Conservation (phyloP, 495 filamentous ascomycete species). For the Clavariopsis aquatica region DNA sequence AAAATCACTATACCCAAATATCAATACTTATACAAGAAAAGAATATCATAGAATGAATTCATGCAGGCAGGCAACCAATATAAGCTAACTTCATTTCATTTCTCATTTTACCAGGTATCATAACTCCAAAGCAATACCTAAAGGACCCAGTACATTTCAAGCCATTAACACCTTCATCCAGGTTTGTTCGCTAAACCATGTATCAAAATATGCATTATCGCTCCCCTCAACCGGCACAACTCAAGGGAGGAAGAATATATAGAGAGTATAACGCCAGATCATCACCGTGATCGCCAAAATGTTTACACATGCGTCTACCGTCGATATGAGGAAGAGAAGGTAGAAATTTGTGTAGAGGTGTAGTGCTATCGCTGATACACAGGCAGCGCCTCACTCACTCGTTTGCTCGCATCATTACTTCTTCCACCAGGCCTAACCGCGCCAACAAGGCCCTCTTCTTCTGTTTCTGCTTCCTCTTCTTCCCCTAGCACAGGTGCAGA, state of each 20-base stretch:
- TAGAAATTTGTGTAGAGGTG: neutral
- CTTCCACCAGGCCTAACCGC: slow-evolving; percentile 2
- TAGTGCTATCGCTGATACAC: neutral
- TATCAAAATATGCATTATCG: neutral
- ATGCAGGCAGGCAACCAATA: neutral
- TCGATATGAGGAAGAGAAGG: neutral
- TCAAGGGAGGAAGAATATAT: neutral
- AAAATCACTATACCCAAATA: too few relatives aligned
- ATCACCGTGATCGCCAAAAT: slow-evolving; percentile 1
- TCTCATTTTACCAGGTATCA: neutral
- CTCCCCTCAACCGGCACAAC: neutral
- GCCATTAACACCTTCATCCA: neutral
- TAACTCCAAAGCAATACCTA: neutral
- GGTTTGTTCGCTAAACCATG: neutral
- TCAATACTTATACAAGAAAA: too few relatives aligned
- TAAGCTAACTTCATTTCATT: neutral
- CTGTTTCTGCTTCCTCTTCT: too few relatives aligned
- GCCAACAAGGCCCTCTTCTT: slow-evolving; percentile 46
- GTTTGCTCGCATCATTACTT: neutral
- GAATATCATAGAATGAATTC: too few relatives aligned
- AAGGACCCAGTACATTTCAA: neutral
- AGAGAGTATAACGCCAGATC: neutral
- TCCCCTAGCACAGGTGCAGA: slow-evolving; percentile 69
- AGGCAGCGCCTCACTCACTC: slow-evolving; percentile 5
- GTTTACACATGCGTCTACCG: neutral